Percentiles rank a stretch among this genome's conserved stretches.
These are phyloP conservation scores for Thymus mandschuricus DNA, from an alignment of 257 asterid genomes.

Conservation along the genomic window DNA sequence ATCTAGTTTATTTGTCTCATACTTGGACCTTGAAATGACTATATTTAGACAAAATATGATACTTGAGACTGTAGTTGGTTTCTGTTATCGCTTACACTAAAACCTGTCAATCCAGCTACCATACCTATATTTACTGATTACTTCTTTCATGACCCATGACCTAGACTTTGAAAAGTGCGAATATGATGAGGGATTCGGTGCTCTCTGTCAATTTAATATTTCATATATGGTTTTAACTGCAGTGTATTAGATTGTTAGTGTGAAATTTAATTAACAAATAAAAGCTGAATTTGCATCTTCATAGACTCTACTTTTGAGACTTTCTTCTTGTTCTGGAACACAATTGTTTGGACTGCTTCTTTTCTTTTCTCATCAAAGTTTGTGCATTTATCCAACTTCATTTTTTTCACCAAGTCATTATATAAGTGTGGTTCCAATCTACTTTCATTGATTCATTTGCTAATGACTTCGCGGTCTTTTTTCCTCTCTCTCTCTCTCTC, in stretches of 20 bases:
- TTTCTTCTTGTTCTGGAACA: slow-evolving; percentile 1
- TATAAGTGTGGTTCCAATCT: slow-evolving; percentile 15
- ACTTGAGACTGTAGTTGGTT: no score
- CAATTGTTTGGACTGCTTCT: slow-evolving; percentile 9
- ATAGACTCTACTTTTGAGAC: not conserved
- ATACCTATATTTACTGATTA: not conserved
- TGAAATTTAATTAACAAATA: not conserved
- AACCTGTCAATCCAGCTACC: not conserved
- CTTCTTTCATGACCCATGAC: not conserved
- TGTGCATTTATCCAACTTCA: slow-evolving; percentile 20
- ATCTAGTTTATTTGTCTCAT: no score
- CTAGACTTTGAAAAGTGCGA: no score
- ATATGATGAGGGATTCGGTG: not conserved
- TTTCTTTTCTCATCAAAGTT: slow-evolving; percentile 3
- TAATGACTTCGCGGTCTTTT: slow-evolving; percentile 21
- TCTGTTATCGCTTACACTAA: not conserved
- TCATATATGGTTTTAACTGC: not conserved
- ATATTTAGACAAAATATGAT: no score
- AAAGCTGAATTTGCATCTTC: slow-evolving; percentile 10
- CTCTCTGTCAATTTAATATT: not conserved
- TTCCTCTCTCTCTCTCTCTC: slow-evolving; percentile 45
- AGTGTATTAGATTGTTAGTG: not conserved
- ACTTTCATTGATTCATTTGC: slow-evolving; percentile 19
- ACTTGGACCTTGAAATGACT: no score
- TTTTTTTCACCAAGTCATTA: not conserved